Conservation (phyloP, 2,329 filamentous ascomycete genomes). For the Paracoccidioides brasiliensis region DNA sequence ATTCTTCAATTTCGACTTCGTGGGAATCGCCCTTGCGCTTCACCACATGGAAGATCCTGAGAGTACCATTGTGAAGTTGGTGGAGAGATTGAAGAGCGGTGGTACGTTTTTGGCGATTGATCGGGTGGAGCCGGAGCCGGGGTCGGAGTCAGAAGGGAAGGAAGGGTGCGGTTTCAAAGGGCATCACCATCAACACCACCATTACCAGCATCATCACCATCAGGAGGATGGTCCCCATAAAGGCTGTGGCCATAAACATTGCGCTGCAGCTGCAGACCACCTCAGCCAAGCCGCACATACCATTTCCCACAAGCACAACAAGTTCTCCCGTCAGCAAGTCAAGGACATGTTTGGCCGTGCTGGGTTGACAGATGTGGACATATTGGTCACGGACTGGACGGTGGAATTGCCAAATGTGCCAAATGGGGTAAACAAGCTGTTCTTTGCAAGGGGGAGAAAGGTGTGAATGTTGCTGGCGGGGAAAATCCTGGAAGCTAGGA, state of each 20-base stretch:
- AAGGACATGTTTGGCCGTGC: conserved; percentile 4
- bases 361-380: conserved; percentile 3
- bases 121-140: neutral
- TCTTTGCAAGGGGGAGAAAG: conserved; percentile 10
- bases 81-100: conserved; percentile 8
- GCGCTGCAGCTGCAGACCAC: neutral
- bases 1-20: conserved; percentile 11
- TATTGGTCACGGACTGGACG: conserved; percentile 6
- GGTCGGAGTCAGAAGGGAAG: neutral
- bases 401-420: conserved; percentile 8
- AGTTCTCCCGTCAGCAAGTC: conserved; percentile 7
- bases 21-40: conserved; percentile 7
- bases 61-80: conserved; percentile 1
- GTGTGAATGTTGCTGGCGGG: neutral
- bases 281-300: conserved; percentile 6
- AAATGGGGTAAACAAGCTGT: conserved; percentile 5
- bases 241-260: neutral
- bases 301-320: conserved; percentile 6
- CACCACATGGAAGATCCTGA: conserved; percentile 10
- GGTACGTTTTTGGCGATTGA: conserved; percentile 10
- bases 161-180: neutral
- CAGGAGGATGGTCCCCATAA: neutral
- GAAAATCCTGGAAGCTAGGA: neutral
- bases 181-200: neutral
- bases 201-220: neutral